Evolutionary conservation across 1,284 basidiomycete genomes (phyloP), one percentile per base, ranked within the genome.

Genomic region (Rhodotorula sp.): DNA sequence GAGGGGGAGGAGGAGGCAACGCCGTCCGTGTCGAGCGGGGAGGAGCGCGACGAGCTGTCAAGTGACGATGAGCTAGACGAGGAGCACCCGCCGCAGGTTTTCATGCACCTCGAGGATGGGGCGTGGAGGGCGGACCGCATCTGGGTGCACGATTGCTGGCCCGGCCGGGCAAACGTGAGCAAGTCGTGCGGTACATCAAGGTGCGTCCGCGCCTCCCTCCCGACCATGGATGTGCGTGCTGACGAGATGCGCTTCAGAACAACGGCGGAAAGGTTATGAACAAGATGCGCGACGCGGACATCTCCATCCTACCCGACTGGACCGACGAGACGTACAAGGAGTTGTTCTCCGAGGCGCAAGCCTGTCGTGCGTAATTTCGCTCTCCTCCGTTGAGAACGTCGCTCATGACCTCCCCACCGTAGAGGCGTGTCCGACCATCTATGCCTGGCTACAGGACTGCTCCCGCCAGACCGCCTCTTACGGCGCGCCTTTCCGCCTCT

Each of bases 201-300:
- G 44, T 50, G 36, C 46, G 44, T n/a, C 12, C 15, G 3, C 12
- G 9, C n/a, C 0, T 7, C 13, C 7, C 12, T 22, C 4, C 3
- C 21, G n/a, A 25, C 3, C 25, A 8, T 25, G 27, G 9, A 21
- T 4, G 3, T 8, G 25, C 1, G 29, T 44, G 48, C 10, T 29
- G 15, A 32, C 29, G 36, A 37, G 9, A 13, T 25, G 5, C 3
- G 1, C 39, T 12, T 19, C 66, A 68, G 59, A n/a, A 32, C 5
- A 48, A 68, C n/a, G 66, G 66, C 13, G 66, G 53, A 9, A 44
- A 34, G 36, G 29, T 68, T 36, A 41, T 68, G n/a, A 19, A 55
- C 9, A 12, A 39, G 2, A 25, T 57, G 12, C n/a, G 22, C 2
- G 3, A 34, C 4, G 66, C 53, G 9, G 10, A 55, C 3, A 34